A percentile compares a stretch with the other conserved stretches of the same genome.
phyloP scores from a whole-genome alignment of 768 basidiomycete species.

The Tremella mesenterica region DNA sequence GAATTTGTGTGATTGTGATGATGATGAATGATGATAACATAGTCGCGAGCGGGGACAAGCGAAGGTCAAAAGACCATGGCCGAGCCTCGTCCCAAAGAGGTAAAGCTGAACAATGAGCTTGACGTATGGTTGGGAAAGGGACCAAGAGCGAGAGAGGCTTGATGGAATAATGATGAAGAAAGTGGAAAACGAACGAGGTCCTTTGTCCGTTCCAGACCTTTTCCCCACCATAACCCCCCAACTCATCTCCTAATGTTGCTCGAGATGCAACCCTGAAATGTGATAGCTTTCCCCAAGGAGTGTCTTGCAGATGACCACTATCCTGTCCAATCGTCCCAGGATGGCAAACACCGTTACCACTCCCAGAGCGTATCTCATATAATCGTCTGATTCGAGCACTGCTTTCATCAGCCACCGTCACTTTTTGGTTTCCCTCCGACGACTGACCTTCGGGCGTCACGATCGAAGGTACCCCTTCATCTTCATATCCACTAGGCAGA shows the following conservation, averaged over 20 bases:
- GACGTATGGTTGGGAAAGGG: too few species aligned
- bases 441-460: slow-evolving; percentile 54
- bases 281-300: slow-evolving; percentile 80
- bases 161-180: too few species aligned
- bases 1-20: too few species aligned
- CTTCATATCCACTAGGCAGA: slow-evolving; percentile 63
- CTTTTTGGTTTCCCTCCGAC: background rate
- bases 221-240: too few species aligned
- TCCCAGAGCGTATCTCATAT: slow-evolving; percentile 53
- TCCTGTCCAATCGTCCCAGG: slow-evolving; percentile 61
- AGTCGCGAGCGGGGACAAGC: too few species aligned
- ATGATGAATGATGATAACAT: too few species aligned
- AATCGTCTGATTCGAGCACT: slow-evolving; percentile 67
- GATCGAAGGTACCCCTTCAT: slow-evolving; percentile 62
- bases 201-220: too few species aligned
- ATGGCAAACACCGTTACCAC: slow-evolving; percentile 44
- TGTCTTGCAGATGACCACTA: slow-evolving; percentile 76
- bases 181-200: too few species aligned
- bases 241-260: slow-evolving; percentile 5
- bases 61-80: too few species aligned
- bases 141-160: too few species aligned
- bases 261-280: slow-evolving; percentile 46
- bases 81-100: too few species aligned
- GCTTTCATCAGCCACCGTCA: background rate
- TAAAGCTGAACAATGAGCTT: too few species aligned